A percentile compares a stretch with the other conserved stretches of the same genome.
phyloP scores from a whole-genome alignment of 2,329 filamentous ascomycete genomes.

The Camillea tinctor region DNA sequence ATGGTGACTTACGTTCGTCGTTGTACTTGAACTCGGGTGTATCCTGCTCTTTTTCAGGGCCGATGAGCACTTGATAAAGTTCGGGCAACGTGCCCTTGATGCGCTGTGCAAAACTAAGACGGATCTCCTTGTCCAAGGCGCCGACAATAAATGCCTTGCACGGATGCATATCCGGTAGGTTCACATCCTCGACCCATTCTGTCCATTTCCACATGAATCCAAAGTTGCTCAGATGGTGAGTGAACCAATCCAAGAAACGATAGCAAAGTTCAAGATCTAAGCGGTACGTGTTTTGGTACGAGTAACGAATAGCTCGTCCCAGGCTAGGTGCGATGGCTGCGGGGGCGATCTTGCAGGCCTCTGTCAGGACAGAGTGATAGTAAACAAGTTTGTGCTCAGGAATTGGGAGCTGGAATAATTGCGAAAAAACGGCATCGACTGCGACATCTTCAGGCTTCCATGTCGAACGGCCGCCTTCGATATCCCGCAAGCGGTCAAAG shows the following conservation, averaged over 20 bases:
- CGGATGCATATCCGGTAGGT: constrained; percentile 73
- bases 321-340: constrained; percentile 94
- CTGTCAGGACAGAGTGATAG: constrained; percentile 92
- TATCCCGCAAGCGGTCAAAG: constrained; percentile 80
- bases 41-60: constrained; percentile 87
- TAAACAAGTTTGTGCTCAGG: constrained; percentile 95
- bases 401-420: constrained; percentile 81
- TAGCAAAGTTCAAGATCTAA: constrained; percentile 86
- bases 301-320: constrained; percentile 85
- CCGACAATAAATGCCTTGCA: constrained; percentile 92
- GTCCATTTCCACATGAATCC: constrained; percentile 99
- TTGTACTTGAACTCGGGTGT: constrained; percentile 94
- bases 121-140: constrained; percentile 92
- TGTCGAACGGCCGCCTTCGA: constrained; percentile 64
- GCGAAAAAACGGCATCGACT: constrained; percentile 96
- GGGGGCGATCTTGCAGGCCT: constrained; percentile 92
- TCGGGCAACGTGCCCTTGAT: constrained; percentile 91
- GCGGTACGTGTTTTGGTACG: constrained; percentile 78
- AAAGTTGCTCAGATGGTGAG: constrained; percentile 97
- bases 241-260: constrained; percentile 95
- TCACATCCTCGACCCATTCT: constrained; percentile 89
- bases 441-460: constrained; percentile 98
- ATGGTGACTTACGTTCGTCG: constrained; percentile 60
- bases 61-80: constrained; percentile 77
- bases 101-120: constrained; percentile 91